Percentiles rank a stretch among this genome's conserved stretches.
Conservation (phyloP, 2,329 filamentous ascomycete genomes). For the Nannizziopsis barbatae region DNA sequence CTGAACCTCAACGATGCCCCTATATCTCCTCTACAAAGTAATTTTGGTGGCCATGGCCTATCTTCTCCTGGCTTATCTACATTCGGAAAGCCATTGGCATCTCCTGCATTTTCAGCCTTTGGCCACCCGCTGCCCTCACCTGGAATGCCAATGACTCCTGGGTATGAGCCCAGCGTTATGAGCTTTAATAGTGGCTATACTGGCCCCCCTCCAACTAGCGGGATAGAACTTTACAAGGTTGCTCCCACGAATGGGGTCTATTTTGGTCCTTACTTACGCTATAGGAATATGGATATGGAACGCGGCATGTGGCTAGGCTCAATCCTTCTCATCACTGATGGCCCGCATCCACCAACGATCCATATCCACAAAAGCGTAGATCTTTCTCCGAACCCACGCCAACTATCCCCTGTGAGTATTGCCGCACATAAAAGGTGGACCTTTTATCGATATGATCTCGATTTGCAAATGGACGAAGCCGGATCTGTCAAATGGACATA, state of each 20-base stretch:
- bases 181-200: constrained; percentile 76
- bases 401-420: constrained; percentile 71
- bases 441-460: constrained; percentile 90
- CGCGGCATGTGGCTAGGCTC: constrained; percentile 84
- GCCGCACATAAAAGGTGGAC: constrained; percentile 86
- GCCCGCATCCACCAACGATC: constrained; percentile 84
- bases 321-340: constrained; percentile 84
- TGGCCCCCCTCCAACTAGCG: constrained; percentile 75
- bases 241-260: constrained; percentile 93
- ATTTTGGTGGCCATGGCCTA: constrained; percentile 43
- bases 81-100: constrained; percentile 52
- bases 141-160: constrained; percentile 68
- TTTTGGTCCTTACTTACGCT: constrained; percentile 90
- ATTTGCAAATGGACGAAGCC: constrained; percentile 75
- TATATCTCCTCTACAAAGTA: constrained; percentile 68
- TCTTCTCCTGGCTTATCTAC: constrained; percentile 26
- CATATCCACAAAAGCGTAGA: constrained; percentile 87
- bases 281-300: constrained; percentile 95
- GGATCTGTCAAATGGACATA: constrained; percentile 86
- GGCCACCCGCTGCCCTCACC: constrained; percentile 64
- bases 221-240: constrained; percentile 89
- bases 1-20: constrained; percentile 72
- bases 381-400: constrained; percentile 81
- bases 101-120: constrained; percentile 53
- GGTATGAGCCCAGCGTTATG: constrained; percentile 76